Percentiles rank a stretch among this genome's conserved stretches.
phyloP scores from a whole-genome alignment of 2,329 filamentous ascomycete species.

The Ophiostoma ulmi region DNA sequence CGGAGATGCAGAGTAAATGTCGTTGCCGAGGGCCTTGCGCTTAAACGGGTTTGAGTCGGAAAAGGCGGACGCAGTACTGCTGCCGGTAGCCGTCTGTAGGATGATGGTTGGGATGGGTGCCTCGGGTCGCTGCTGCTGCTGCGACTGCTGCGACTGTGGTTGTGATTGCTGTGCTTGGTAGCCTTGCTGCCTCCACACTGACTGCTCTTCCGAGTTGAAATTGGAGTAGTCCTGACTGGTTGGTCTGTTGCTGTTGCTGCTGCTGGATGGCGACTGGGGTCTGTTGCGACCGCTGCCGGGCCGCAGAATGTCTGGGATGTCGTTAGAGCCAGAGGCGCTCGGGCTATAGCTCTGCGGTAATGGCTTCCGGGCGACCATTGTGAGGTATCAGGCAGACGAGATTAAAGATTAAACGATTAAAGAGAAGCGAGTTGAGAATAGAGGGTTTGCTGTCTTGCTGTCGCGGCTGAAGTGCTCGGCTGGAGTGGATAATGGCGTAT shows the following conservation, averaged over 20 bases:
- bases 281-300: conserved; percentile 31
- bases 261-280: background rate
- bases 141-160: background rate
- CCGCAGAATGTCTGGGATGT: conserved; percentile 34
- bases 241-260: background rate
- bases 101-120: conserved; percentile 34
- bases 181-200: conserved; percentile 34
- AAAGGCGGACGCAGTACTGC: conserved; percentile 22
- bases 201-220: conserved; percentile 34
- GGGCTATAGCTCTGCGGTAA: conserved; percentile 31
- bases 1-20: conserved; percentile 21
- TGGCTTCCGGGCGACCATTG: conserved; percentile 43
- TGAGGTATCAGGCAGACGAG: background rate
- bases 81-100: conserved; percentile 31
- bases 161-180: background rate
- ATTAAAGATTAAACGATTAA: background rate
- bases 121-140: conserved; percentile 9
- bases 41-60: conserved; percentile 52
- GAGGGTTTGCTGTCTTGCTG: background rate
- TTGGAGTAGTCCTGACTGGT: conserved; percentile 25
- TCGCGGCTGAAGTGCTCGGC: background rate
- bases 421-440: background rate
- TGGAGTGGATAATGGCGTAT: too few species aligned
- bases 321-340: background rate
- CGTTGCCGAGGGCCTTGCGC: conserved; percentile 38